phyloP scores from a whole-genome alignment of 805 yeast genomes.

The Suhomyces emberorum region DNA sequence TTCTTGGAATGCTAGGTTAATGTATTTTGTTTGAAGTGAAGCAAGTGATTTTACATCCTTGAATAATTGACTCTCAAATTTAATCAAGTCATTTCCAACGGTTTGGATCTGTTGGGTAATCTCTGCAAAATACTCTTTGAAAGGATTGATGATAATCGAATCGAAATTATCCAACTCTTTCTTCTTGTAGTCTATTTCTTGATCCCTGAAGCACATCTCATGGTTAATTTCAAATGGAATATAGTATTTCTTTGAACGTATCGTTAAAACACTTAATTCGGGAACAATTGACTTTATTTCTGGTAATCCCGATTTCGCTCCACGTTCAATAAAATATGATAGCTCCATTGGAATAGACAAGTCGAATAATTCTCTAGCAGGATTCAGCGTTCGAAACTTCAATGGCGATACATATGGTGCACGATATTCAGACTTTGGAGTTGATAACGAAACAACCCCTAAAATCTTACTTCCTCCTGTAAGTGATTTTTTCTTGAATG shows the following conservation, averaged over 20 bases:
- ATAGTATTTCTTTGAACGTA: constrained; percentile 30
- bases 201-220: constrained; percentile 37
- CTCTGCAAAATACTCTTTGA: constrained; percentile 24
- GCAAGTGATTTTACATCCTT: constrained; percentile 37
- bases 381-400: constrained; percentile 18
- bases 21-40: constrained; percentile 30
- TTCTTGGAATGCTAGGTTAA: constrained; percentile 25
- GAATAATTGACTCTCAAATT: constrained; percentile 35
- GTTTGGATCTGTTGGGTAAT: constrained; percentile 27
- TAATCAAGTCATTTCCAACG: constrained; percentile 32
- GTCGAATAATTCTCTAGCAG: constrained; percentile 10
- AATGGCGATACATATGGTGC: constrained; percentile 33
- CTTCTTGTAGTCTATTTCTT: constrained; percentile 23
- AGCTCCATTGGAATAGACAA: constrained; percentile 33
- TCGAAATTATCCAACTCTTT: constrained; percentile 30
- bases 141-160: constrained; percentile 30
- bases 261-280: constrained; percentile 36
- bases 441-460: constrained; percentile 33
- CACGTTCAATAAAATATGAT: constrained; percentile 18
- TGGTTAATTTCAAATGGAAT: constrained; percentile 41
- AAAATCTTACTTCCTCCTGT: constrained; percentile 28
- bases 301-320: constrained; percentile 20
- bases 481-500: constrained; percentile 32
- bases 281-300: constrained; percentile 32
- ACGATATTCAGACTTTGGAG: constrained; percentile 30